Base-by-base conservation (phyloP, 2,329 filamentous ascomycete genomes). In the Pezizomycotina sp. region DNA sequence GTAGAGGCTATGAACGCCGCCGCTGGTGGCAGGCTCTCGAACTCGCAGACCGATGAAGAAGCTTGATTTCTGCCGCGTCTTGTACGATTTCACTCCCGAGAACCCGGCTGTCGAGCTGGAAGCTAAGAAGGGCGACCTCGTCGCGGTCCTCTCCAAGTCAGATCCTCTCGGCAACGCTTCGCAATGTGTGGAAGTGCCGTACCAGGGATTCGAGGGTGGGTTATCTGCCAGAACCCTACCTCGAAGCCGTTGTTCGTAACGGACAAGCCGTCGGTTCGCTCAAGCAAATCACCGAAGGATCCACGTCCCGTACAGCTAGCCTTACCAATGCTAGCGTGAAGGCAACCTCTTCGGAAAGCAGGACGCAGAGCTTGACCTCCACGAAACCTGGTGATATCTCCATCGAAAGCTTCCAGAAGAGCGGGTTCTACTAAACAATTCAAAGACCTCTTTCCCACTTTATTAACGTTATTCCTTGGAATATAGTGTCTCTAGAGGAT, bases 181-280 rank as follows among this genome's bases (percentile, higher is more conserved):
- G 34, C 86, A 98, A 55, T 98, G 89, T n/a, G 89, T 98, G 89
- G 89, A 74, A 77, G 48, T 98, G 91, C 59, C 71, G 89, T 36
- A 78, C 86, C 9, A 69, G 89, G 43, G 83, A 95, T 55, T 84
- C 83, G 28, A 69, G 82, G 16, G 75, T 92, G 51, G 89, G 89
- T 5, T 98, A 95, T 55, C 66, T 98, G 4, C 89, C 91, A 2
- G 74, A 77, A 1, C 84, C 83, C 1, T 98, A 93, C 53, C 68
- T 98, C 18, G 82, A 92, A 58, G 69, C 66, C 0, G 74, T 89
- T 31, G 62, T 71, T 16, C 64, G 65, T 50, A 61, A 66, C 32
- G 62, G 62, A 14, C 60, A 62, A 19, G 34, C 52, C 2, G 40
- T 55, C 14, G 52, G 50, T 47, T 13, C 53, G 50, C 34, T 51